Evolutionary conservation across 768 basidiomycete genomes (phyloP).

Genomic region (Hygrophorus pudorinus): DNA sequence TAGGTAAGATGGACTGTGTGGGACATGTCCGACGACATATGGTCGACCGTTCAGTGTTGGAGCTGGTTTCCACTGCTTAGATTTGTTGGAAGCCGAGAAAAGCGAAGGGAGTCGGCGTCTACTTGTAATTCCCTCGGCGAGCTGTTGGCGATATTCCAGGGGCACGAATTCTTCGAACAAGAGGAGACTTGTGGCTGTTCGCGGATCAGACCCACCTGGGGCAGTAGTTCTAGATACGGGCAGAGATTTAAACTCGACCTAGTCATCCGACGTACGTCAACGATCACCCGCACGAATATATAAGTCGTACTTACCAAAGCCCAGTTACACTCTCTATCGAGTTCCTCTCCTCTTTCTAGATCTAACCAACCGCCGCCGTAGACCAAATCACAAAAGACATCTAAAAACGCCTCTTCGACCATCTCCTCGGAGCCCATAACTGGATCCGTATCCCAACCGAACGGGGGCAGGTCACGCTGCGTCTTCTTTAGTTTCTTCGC

Average conservation of each 20-base stretch:
- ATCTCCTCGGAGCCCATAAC: slow-evolving; percentile 69
- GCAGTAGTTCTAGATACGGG: slow-evolving; percentile 31
- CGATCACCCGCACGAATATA: background rate
- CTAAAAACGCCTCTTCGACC: slow-evolving; percentile 85
- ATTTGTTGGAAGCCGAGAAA: slow-evolving; percentile 43
- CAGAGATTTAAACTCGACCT: slow-evolving; percentile 85
- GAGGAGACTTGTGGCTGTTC: slow-evolving; percentile 62
- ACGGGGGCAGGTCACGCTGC: slow-evolving; percentile 71
- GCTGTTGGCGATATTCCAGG: slow-evolving; percentile 70
- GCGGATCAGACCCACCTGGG: slow-evolving; percentile 44
- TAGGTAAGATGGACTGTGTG: slow-evolving; percentile 36
- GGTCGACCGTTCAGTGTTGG: slow-evolving; percentile 72
- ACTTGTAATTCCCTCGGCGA: slow-evolving; percentile 42
- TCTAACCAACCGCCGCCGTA: slow-evolving; percentile 85
- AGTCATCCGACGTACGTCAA: background rate
- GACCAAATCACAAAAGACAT: slow-evolving; percentile 74
- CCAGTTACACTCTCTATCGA: slow-evolving; percentile 88
- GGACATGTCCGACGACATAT: slow-evolving; percentile 57
- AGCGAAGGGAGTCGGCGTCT: slow-evolving; percentile 62
- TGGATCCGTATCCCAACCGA: slow-evolving; percentile 90
- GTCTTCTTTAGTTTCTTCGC: slow-evolving; percentile 76
- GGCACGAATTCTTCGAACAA: slow-evolving; percentile 95
- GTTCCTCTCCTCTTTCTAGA: slow-evolving; percentile 56
- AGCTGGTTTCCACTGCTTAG: slow-evolving; percentile 72
- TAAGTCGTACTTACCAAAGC: slow-evolving; percentile 53